Conservation (phyloP, 2,329 filamentous ascomycete genomes). For the Aspergillus udagawae region DNA sequence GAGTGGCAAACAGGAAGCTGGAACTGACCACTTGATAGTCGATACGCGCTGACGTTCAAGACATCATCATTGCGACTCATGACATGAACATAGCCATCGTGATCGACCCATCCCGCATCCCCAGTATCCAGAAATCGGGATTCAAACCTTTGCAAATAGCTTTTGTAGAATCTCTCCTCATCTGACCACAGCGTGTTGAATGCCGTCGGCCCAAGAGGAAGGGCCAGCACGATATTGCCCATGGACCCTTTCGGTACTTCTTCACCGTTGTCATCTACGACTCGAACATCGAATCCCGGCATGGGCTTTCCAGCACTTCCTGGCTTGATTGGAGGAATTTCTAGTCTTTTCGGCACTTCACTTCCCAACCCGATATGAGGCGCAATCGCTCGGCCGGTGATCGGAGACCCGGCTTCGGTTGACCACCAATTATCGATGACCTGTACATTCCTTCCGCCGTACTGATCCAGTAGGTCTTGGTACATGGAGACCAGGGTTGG, state of each 20-base stretch:
- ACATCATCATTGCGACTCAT: constrained; percentile 74
- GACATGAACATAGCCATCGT: constrained; percentile 62
- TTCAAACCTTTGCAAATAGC: constrained; percentile 77
- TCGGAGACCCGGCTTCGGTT: constrained; percentile 65
- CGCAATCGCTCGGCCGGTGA: constrained; percentile 62
- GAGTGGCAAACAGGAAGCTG: no score
- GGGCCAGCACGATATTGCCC: constrained; percentile 85
- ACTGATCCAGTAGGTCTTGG: constrained; percentile 64
- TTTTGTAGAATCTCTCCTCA: constrained; percentile 76
- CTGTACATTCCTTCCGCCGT: constrained; percentile 60
- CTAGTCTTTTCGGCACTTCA: no score
- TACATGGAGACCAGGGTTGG: constrained; percentile 83
- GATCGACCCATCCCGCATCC: constrained; percentile 81
- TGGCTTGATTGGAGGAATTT: constrained; percentile 1
- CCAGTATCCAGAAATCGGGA: constrained; percentile 88
- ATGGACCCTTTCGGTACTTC: constrained; percentile 68
- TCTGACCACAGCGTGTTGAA: constrained; percentile 85
- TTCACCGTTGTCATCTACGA: constrained; percentile 75
- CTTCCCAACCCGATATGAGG: constrained; percentile 49
- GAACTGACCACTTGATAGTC: constrained; percentile 59
- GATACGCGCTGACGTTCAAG: constrained; percentile 92
- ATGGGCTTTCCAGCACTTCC: constrained; percentile 79
- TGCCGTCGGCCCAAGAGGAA: constrained; percentile 79
- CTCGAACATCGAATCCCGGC: constrained; percentile 85
- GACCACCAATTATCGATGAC: constrained; percentile 75